These are phyloP conservation scores for Chytridium lagenaria DNA, from an alignment of 371 early-diverging fungal species.

Conservation along the genomic window DNA sequence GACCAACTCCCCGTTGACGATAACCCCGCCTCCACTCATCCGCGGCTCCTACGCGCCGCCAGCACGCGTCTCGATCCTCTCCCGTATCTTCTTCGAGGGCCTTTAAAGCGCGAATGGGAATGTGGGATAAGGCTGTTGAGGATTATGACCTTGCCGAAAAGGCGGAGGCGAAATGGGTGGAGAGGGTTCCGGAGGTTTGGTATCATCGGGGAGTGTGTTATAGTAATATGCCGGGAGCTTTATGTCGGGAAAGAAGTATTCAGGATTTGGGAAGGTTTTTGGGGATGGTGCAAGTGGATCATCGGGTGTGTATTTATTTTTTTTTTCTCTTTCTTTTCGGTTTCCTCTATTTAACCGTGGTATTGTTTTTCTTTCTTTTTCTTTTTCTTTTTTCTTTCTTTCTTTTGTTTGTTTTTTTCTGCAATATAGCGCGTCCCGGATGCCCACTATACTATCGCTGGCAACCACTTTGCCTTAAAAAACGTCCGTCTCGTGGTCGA, in stretches of 20 bases:
- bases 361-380: neutral
- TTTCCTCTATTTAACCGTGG: neutral
- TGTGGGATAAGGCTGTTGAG: constrained; percentile 34
- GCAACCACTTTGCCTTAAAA: constrained; percentile 28
- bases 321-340: constrained; percentile 6
- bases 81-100: constrained; percentile 27
- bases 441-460: constrained; percentile 46
- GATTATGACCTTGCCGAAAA: constrained; percentile 33
- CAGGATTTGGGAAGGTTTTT: constrained; percentile 32
- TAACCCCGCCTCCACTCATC: neutral
- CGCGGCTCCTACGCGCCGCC: neutral
- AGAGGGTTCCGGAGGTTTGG: constrained; percentile 30
- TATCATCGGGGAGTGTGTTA: constrained; percentile 42
- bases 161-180: constrained; percentile 11
- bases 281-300: constrained; percentile 27
- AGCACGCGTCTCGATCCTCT: constrained; percentile 13
- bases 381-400: constrained; percentile 10
- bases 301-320: constrained; percentile 23
- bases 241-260: constrained; percentile 25
- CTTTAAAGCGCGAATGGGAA: constrained; percentile 23
- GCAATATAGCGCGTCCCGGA: constrained; percentile 34
- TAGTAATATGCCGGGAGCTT: constrained; percentile 37
- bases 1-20: neutral
- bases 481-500: constrained; percentile 34
- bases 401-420: neutral